Percentiles rank a stretch among this genome's conserved stretches.
Conservation (phyloP, 306 rosid genomes). For the Pterocarpus macrocarpus region DNA sequence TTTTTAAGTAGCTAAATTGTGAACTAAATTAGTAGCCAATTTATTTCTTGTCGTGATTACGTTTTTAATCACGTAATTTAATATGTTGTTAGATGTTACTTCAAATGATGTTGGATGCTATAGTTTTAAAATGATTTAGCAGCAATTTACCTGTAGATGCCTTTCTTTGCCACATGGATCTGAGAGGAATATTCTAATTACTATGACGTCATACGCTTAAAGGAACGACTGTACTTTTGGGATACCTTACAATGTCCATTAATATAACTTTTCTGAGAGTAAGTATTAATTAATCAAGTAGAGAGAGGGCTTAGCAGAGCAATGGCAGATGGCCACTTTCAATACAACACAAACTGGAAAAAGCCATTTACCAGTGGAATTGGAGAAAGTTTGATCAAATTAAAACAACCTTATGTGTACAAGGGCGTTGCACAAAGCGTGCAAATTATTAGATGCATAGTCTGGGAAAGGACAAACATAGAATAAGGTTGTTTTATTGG, state of each 20-base stretch:
- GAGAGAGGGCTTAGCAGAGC: background rate
- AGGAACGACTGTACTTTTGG: conserved; percentile 43
- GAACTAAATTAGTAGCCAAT: conserved; percentile 37
- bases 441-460: conserved; percentile 35
- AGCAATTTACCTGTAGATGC: conserved; percentile 50
- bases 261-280: background rate
- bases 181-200: conserved; percentile 52
- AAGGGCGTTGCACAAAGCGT: conserved; percentile 35
- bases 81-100: conserved; percentile 41
- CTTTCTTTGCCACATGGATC: conserved; percentile 47
- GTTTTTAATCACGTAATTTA: conserved; percentile 22
- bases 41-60: conserved; percentile 48
- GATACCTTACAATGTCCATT: conserved; percentile 32
- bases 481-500: conserved; percentile 31
- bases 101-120: conserved; percentile 44
- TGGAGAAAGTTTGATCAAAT: conserved; percentile 33
- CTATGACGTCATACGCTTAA: conserved; percentile 42
- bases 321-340: conserved; percentile 9
- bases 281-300: conserved; percentile 7
- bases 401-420: background rate
- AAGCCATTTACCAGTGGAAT: conserved; percentile 6
- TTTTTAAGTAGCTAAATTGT: conserved; percentile 47
- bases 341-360: conserved; percentile 7
- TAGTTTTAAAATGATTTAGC: conserved; percentile 23
- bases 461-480: conserved; percentile 39